Base-by-base conservation (phyloP, 331 rosid species). In the Malus hybrid region DNA sequence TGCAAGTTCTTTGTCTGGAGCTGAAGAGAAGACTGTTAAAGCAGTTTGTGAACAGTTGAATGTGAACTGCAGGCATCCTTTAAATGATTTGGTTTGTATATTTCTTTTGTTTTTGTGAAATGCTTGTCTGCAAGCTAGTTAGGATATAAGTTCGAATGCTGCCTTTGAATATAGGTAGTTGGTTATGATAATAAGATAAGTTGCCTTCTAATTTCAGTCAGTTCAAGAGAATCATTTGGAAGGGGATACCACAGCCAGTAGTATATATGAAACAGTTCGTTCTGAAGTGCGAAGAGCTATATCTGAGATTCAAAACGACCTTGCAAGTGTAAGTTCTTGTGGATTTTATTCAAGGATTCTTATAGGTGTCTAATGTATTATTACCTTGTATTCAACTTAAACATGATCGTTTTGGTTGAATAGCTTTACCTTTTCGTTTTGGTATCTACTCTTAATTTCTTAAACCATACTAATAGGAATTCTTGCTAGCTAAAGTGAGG, bases 271-370 rank as follows among this genome's bases (percentile, higher is more conserved):
- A 83, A 87, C 97, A 13, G 93, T 92, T 79, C 91, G 96, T 34
- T 82, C 87, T 48, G 97, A 94, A 92, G 97, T 94, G 73, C 87
- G 93, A 77, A 93, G 92, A 31, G 99, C 93, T 67, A 85, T 94
- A 75, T 85, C 87, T 57, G 96, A 92, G 82, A 88, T 94, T 70
- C 99, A 90, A 83, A 86, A 64, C 74, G 99, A 92, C 78, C 92
- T 91, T 69, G 88, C 86, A 77, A 91, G 50, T 67, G 99, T 94
- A 85, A 79, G 90, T 87, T 76, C 18, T 62, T 75, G 19, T 73
- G 59, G 67, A 4, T 64, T 64, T 78, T 39, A 11, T 9, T 50
- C n/a, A 19, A 72, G 33, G 36, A 48, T 69, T 4, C 20, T 76
- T 29, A 44, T 11, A 44, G 50, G 50, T 44, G 50, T 44, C 50